phyloP scores from a whole-genome alignment of 2,329 filamentous ascomycete species.

The Calonectria leucothoes region DNA sequence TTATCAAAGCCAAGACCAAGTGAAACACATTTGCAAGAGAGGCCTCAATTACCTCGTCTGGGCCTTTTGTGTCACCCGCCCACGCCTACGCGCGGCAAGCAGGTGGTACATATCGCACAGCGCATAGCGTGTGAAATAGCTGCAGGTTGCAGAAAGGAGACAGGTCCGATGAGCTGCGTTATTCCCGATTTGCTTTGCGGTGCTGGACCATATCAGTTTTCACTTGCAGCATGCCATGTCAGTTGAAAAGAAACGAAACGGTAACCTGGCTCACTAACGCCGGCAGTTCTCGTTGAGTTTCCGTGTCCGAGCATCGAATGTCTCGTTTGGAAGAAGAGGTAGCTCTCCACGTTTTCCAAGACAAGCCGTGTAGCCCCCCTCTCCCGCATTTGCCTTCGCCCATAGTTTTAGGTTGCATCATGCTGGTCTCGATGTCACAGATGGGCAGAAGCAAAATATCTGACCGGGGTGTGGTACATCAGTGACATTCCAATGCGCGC shows the following conservation, averaged over 20 bases:
- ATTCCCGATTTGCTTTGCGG: background rate
- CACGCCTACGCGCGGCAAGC: background rate
- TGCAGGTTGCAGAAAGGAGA: background rate
- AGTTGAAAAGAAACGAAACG: background rate
- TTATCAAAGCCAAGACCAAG: background rate
- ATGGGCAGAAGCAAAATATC: constrained; percentile 37
- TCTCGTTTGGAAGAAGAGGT: constrained; percentile 1
- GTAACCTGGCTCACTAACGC: background rate
- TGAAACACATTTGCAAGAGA: constrained; percentile 2
- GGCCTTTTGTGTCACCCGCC: background rate
- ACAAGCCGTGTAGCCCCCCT: constrained; percentile 2
- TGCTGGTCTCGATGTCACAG: constrained; percentile 26
- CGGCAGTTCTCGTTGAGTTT: background rate
- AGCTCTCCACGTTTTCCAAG: constrained; percentile 18
- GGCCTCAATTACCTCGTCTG: background rate
- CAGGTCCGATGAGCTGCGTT: background rate
- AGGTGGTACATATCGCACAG: background rate
- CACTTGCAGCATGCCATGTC: background rate
- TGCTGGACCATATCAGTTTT: background rate
- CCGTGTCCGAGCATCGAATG: background rate
- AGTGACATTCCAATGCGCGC: constrained; percentile 26
- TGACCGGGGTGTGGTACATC: constrained; percentile 18
- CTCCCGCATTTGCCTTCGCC: constrained; percentile 21
- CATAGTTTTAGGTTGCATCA: constrained; percentile 28
- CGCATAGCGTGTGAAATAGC: background rate